Evolutionary conservation across 2,329 filamentous ascomycete species (phyloP), one percentile per base, ranked within the genome.

Genomic region (Curvularia hawaiiensis): DNA sequence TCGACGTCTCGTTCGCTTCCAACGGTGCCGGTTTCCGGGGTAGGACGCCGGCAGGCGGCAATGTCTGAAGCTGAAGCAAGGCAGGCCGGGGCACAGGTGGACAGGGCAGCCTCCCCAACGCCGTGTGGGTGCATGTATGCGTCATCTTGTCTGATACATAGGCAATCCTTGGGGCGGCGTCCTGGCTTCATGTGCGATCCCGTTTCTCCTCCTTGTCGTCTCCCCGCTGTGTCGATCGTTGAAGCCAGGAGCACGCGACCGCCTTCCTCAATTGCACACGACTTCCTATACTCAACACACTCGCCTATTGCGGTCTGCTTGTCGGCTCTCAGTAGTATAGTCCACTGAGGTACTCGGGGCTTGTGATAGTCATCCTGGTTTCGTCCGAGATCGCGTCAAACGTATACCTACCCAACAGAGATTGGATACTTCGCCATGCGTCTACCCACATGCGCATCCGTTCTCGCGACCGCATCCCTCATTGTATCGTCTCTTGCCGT

Each of bases 371-470:
- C 31, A 31, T 39, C 12, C 12, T 22, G 14, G 16, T 35, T 31
- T 11, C 30, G n/a, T 41, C 11, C 18, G n/a, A 11, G 16, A 9
- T 44, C 14, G 5, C 31, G 38, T 38, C n/a, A 20, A 50, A 45
- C 22, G 43, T 14, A 53, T 46, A 47, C 22, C 47, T 48, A 52
- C 20, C 16, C 24, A 18, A 16, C 24, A 22, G 10, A 26, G 11
- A 50, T 39, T n/a, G 22, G 18, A 10, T 50, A 28, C 35, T 41
- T 50, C 43, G 53, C 54, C 26, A 75, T 75, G 73, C 70, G 62
- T 58, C 51, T 74, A 52, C 64, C 61, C 16, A 60, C 58, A 59
- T 73, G 59, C 56, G 60, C 65, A 33, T 50, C 63, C 35, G 61
- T 56, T 16, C 38, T 73, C 47, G 64, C 62, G 11, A 59, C 63